Base-by-base conservation (phyloP, 176 grass and related monocot genomes). In the Rhynchospora pubera region DNA sequence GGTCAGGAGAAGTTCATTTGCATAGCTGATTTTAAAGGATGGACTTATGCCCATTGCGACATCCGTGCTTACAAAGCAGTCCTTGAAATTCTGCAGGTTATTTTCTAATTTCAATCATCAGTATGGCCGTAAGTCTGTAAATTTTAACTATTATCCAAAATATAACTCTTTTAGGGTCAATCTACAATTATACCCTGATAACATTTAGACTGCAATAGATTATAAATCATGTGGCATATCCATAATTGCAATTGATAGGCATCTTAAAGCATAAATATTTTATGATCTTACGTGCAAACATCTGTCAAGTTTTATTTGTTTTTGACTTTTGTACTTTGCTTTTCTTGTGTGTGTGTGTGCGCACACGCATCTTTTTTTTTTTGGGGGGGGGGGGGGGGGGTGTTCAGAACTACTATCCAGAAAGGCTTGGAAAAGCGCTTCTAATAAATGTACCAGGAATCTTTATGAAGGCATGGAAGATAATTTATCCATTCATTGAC, bases 391-490 rank as follows among this genome's bases (percentile, higher is more conserved):
- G n/a, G n/a, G n/a, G n/a, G n/a, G n/a, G n/a, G n/a, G n/a, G n/a
- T n/a, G n/a, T 62, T 23, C 83, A 94, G 26, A 28, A 28, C 26
- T 28, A 28, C 26, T 28, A 28, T 28, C 26, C 26, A 28, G 26
- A 28, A 28, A 28, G 93, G 26, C 26, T 97, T 3, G 93, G 80
- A 56, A 97, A 97, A 83, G 86, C 72, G 5, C 59, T 91, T 24
- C 55, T 97, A 83, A 62, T 97, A 62, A 72, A 97, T 68, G 89
- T 93, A 34, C 93, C 93, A 1, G 88, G 84, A 81, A 82, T 97
- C 15, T 97, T 97, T 87, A 93, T 93, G 93, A 97, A 91, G 85
- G 90, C 89, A 14, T 97, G 93, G 93, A 93, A 93, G 85, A n/a
- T 91, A n/a, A 64, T 93, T 61, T 88, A 86, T 74, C 93, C 91